phyloP scores from a whole-genome alignment of 306 rosid genomes.

The Quercus dentata region DNA sequence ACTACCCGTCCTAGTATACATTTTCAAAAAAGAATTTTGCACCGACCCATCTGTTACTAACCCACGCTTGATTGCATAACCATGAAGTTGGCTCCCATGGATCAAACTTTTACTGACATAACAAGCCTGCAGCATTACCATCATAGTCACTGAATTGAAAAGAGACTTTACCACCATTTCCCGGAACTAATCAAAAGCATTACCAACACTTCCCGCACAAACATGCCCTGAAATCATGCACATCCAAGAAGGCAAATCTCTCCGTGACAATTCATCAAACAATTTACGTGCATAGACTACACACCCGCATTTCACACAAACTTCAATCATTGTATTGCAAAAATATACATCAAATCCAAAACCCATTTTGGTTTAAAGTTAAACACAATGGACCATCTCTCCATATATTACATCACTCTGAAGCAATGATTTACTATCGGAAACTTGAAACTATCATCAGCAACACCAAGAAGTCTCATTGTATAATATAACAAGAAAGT shows the following conservation, averaged over 20 bases:
- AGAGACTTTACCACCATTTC: constrained; percentile 7
- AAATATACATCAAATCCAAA: constrained; percentile 45
- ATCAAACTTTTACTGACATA: no score
- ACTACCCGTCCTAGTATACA: no score
- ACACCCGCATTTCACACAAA: constrained; percentile 36
- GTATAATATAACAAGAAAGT: no score
- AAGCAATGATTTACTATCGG: neutral
- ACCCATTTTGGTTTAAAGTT: constrained; percentile 35
- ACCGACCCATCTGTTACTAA: no score
- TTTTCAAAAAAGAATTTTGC: no score
- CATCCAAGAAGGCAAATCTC: constrained; percentile 56
- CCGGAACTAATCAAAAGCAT: constrained; percentile 24
- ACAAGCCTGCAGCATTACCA: no score
- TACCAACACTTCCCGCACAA: constrained; percentile 5
- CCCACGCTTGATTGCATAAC: no score
- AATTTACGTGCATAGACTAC: constrained; percentile 13
- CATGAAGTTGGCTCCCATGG: no score
- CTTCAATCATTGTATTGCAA: constrained; percentile 47
- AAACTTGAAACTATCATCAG: no score
- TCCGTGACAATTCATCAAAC: constrained; percentile 28
- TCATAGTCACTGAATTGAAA: no score
- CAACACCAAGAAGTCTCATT: no score
- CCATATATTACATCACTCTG: constrained; percentile 23
- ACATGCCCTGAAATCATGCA: constrained; percentile 41
- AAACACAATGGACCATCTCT: constrained; percentile 44